Conservation (phyloP, 2,329 filamentous ascomycete genomes). For the Neofusicoccum cordaticola region DNA sequence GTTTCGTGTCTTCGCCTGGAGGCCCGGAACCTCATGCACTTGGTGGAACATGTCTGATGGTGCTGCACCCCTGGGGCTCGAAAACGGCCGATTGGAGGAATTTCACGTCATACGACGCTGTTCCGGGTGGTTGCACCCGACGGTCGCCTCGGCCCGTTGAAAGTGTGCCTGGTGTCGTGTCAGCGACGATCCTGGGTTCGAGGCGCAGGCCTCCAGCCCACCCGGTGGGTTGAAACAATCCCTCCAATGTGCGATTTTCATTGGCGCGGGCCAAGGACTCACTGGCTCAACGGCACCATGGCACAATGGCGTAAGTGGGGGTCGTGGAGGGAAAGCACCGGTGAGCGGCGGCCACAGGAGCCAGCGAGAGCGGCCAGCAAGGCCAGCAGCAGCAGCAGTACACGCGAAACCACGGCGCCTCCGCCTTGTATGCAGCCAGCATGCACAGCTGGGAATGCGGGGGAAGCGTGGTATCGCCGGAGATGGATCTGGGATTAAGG, state of each 20-base stretch:
- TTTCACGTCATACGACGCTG: neutral
- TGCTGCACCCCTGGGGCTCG: neutral
- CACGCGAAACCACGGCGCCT: no score
- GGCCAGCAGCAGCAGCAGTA: neutral
- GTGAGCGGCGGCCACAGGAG: neutral
- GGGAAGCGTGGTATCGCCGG: neutral
- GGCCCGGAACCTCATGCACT: neutral
- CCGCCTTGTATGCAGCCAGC: neutral
- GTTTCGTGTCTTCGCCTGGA: slow-evolving; percentile 1
- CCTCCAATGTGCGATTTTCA: no score
- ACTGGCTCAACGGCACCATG: neutral
- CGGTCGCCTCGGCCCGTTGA: slow-evolving; percentile 4
- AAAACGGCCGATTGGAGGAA: slow-evolving; percentile 10
- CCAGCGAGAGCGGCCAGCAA: neutral
- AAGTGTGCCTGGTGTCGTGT: neutral
- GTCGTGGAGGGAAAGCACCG: neutral
- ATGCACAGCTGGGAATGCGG: neutral
- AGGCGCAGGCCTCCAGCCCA: neutral
- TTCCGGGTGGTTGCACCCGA: neutral
- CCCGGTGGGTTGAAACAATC: neutral
- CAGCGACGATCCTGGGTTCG: neutral
- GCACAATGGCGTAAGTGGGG: neutral
- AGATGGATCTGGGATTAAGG: neutral
- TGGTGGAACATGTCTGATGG: slow-evolving; percentile 12
- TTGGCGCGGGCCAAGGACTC: neutral